Conservation (phyloP, 2,329 filamentous ascomycete genomes). For the Bimuria novae-zelandiae region DNA sequence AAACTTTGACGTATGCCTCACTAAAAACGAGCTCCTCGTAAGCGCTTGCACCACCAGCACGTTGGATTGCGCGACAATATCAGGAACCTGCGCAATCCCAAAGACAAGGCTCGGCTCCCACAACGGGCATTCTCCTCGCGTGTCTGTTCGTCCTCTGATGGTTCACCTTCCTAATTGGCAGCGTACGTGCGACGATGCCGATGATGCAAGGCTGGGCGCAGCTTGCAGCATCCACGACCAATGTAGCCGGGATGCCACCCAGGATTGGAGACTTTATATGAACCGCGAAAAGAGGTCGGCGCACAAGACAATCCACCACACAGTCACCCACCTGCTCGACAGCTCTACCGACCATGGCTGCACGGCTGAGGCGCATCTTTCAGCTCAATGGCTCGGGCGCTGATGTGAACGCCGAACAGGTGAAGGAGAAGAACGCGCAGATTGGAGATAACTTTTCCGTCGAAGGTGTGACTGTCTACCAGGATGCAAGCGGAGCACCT, state of each 20-base stretch:
- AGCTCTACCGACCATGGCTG: conserved; percentile 3
- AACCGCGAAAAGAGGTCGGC: background rate
- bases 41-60: no score
- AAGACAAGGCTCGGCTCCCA: no score
- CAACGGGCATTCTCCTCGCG: no score
- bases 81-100: no score
- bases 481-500: conserved; percentile 36
- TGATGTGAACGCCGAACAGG: conserved; percentile 18
- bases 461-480: conserved; percentile 26
- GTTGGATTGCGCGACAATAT: no score
- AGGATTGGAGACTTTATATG: background rate
- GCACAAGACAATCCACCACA: background rate
- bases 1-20: no score
- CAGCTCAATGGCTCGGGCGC: conserved; percentile 20
- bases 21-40: no score
- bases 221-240: conserved; percentile 8
- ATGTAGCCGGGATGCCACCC: background rate
- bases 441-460: conserved; percentile 34
- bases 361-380: conserved; percentile 23
- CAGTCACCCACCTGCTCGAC: background rate
- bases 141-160: no score
- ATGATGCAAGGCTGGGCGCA: conserved; percentile 12
- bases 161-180: conserved; percentile 9
- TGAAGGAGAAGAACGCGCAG: conserved; percentile 31
- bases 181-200: conserved; percentile 2